Percentiles rank a stretch among this genome's conserved stretches.
These are phyloP conservation scores for Turnera subulata DNA, from an alignment of 345 rosid species.

Conservation along the genomic window DNA sequence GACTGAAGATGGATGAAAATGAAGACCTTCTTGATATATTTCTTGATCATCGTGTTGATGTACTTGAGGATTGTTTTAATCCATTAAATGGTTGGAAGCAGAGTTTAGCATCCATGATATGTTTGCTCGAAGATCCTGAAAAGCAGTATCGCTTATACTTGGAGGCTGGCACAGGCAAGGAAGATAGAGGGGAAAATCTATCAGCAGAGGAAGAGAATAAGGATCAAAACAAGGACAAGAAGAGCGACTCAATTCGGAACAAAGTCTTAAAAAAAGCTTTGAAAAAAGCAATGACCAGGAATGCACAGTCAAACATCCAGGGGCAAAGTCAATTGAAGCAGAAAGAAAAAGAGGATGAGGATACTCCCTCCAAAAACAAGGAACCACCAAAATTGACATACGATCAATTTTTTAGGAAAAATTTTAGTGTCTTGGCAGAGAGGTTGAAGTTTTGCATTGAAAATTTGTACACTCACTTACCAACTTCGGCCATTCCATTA, in stretches of 20 bases:
- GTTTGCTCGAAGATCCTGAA: constrained; percentile 28
- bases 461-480: constrained; percentile 11
- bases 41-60: constrained; percentile 38
- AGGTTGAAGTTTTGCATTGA: constrained; percentile 24
- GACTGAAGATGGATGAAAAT: constrained; percentile 24
- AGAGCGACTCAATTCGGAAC: too few relatives aligned
- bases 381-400: constrained; percentile 27
- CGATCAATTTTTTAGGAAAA: constrained; percentile 14
- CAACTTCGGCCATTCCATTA: constrained; percentile 19
- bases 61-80: constrained; percentile 27
- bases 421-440: constrained; percentile 10
- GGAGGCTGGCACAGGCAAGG: constrained; percentile 19
- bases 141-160: constrained; percentile 16
- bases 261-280: too few relatives aligned
- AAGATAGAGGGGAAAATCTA: constrained; percentile 2
- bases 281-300: too few relatives aligned
- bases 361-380: not conserved
- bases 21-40: constrained; percentile 30
- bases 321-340: not conserved
- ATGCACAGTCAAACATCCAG: too few relatives aligned
- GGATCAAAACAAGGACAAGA: too few relatives aligned
- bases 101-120: constrained; percentile 19
- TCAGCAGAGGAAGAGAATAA: too few relatives aligned
- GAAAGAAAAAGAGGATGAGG: not conserved
- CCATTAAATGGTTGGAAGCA: constrained; percentile 24